These are phyloP conservation scores for Jamesozyma gamospora DNA, from an alignment of 805 yeast genomes.

Conservation along the genomic window DNA sequence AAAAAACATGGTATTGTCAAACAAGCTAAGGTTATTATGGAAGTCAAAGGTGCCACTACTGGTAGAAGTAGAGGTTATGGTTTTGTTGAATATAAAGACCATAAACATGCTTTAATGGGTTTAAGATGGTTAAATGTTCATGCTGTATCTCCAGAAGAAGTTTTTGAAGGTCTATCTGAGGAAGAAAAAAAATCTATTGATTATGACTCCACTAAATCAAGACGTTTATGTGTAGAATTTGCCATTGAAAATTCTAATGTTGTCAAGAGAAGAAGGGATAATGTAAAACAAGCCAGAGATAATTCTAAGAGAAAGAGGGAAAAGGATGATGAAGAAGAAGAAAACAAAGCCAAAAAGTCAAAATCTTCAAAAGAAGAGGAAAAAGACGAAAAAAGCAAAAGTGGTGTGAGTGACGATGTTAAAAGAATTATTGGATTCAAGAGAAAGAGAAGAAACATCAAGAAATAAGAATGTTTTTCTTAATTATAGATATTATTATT, in stretches of 20 bases:
- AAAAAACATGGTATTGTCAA: slow-evolving; percentile 84
- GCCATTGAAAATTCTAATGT: slow-evolving; percentile 94
- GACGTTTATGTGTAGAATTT: slow-evolving; percentile 86
- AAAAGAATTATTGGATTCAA: slow-evolving; percentile 59
- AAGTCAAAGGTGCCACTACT: slow-evolving; percentile 71
- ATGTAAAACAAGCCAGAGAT: slow-evolving; percentile 36
- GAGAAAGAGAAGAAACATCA: slow-evolving; percentile 52
- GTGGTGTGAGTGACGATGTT: slow-evolving; percentile 43
- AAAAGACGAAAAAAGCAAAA: slow-evolving; percentile 11
- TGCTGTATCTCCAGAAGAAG: slow-evolving; percentile 62
- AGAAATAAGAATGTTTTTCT: slow-evolving; percentile 14
- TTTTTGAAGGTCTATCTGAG: slow-evolving; percentile 56
- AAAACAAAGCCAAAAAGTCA: slow-evolving; percentile 11
- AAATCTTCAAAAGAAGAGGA: slow-evolving; percentile 5
- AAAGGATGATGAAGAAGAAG: slow-evolving; percentile 15
- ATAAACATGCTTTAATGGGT: slow-evolving; percentile 88
- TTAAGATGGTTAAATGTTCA: slow-evolving; percentile 95
- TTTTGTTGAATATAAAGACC: slow-evolving; percentile 86
- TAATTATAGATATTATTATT: not conserved
- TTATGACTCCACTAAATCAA: slow-evolving; percentile 45
- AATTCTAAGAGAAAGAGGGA: slow-evolving; percentile 23
- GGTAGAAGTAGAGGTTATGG: slow-evolving; percentile 98
- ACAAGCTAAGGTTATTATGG: slow-evolving; percentile 89
- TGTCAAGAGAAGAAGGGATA: slow-evolving; percentile 79
- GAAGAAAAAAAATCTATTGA: slow-evolving; percentile 52